These are phyloP conservation scores for Backusella sp. DNA, from an alignment of 192 early-diverging fungal species.

Conservation along the genomic window DNA sequence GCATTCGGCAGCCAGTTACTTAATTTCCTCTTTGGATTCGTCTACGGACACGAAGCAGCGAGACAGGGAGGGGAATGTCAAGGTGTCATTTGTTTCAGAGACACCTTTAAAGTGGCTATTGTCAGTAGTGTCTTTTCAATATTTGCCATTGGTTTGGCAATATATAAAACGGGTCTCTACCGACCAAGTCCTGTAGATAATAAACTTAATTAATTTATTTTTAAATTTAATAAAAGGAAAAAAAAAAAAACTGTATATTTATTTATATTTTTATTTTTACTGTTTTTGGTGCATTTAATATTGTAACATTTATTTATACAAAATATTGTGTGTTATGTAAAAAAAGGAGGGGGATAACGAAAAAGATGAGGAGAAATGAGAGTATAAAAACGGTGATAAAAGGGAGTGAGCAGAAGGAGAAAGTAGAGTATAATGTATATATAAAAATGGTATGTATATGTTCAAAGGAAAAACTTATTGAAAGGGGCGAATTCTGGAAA, in stretches of 20 bases:
- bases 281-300: neutral
- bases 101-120: slow-evolving; percentile 20
- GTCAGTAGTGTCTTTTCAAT: neutral
- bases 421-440: neutral
- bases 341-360: too few relatives aligned
- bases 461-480: neutral
- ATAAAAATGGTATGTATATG: neutral
- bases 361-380: neutral
- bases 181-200: neutral
- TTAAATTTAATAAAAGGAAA: neutral
- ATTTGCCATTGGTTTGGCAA: neutral
- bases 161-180: slow-evolving; percentile 8
- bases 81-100: slow-evolving; percentile 21
- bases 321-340: too few relatives aligned
- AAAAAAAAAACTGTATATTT: neutral
- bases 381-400: neutral
- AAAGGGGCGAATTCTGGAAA: neutral
- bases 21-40: slow-evolving; percentile 33
- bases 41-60: slow-evolving; percentile 27
- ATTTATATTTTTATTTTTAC: neutral
- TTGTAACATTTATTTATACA: neutral
- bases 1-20: slow-evolving; percentile 34
- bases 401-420: neutral
- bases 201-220: neutral
- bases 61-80: slow-evolving; percentile 26